Conservation (phyloP, 2,329 filamentous ascomycete species). For the Ascochyta rabiei region DNA sequence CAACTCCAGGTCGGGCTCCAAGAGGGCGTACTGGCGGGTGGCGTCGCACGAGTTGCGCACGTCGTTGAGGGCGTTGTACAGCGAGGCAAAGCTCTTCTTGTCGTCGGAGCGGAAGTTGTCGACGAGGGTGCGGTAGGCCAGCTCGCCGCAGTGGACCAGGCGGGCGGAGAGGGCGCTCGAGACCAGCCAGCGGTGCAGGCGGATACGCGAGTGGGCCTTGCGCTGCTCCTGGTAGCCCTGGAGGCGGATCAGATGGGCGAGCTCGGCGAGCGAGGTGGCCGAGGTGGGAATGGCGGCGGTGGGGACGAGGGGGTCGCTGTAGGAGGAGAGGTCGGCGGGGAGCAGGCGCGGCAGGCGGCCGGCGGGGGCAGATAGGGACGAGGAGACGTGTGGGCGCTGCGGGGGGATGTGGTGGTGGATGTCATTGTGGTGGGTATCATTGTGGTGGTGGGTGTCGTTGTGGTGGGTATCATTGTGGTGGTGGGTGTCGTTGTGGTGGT, state of each 20-base stretch:
- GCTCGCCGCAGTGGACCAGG: conserved; percentile 74
- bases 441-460: conserved; percentile 22
- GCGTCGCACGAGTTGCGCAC: conserved; percentile 79
- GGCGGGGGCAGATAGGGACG: conserved; percentile 55
- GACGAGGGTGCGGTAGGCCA: conserved; percentile 75
- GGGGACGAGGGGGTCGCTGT: conserved; percentile 65
- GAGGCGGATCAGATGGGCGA: conserved; percentile 77
- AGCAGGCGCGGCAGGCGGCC: conserved; percentile 61
- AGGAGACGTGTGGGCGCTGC: conserved; percentile 38
- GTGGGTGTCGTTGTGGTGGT: conserved; percentile 25
- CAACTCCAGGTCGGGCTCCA: conserved; percentile 74
- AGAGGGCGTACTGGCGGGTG: conserved; percentile 70
- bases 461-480: conserved; percentile 1
- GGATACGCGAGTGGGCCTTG: conserved; percentile 72
- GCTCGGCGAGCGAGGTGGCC: conserved; percentile 74
- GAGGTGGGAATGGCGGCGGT: conserved; percentile 62
- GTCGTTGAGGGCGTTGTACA: conserved; percentile 80
- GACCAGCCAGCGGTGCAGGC: conserved; percentile 75
- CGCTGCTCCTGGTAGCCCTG: conserved; percentile 84
- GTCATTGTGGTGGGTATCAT: conserved; percentile 27
- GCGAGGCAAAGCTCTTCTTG: conserved; percentile 74
- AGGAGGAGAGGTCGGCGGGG: conserved; percentile 69
- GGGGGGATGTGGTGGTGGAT: background rate
- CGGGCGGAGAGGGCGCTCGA: conserved; percentile 77
- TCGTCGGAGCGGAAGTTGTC: conserved; percentile 80